phyloP scores from a whole-genome alignment of 768 basidiomycete genomes.

The Kwoniella shandongensis region DNA sequence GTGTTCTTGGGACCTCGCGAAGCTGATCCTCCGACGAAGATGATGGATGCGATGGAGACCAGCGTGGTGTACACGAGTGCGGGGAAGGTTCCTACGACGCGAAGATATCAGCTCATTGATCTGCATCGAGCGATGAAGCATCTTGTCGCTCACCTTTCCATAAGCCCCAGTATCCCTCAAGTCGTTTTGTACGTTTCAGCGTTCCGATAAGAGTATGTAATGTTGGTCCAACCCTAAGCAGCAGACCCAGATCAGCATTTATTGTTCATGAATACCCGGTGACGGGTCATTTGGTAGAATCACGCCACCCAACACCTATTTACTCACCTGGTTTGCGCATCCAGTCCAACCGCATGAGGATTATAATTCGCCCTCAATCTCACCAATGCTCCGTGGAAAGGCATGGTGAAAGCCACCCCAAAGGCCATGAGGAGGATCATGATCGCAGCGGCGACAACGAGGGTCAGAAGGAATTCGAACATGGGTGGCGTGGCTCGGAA shows the following conservation, averaged over 20 bases:
- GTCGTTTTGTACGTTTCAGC: conserved; percentile 46
- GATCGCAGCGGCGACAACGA: conserved; percentile 45
- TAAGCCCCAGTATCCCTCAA: conserved; percentile 52
- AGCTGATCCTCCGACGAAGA: conserved; percentile 51
- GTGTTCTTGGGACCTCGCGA: conserved; percentile 49
- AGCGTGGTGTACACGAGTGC: conserved; percentile 44
- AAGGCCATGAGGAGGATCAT: conserved; percentile 47
- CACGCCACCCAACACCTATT: neutral
- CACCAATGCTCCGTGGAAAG: conserved; percentile 52
- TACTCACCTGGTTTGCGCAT: conserved; percentile 47
- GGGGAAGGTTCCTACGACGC: conserved; percentile 46
- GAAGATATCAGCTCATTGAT: too few relatives aligned
- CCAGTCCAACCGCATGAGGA: conserved; percentile 50
- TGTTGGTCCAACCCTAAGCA: conserved; percentile 49
- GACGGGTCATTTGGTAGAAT: too few relatives aligned
- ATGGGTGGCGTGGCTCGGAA: conserved; percentile 5
- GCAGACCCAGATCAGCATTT: neutral
- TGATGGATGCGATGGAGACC: conserved; percentile 48
- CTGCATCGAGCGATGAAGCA: neutral
- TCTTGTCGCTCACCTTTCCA: conserved; percentile 47
- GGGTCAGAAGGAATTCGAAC: conserved; percentile 44
- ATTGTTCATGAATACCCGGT: too few relatives aligned
- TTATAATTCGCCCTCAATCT: conserved; percentile 52
- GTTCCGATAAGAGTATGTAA: conserved; percentile 47
- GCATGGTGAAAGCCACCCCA: conserved; percentile 49